Evolutionary conservation across 2,329 filamentous ascomycete species (phyloP).

Genomic region (Penicillium sp.): DNA sequence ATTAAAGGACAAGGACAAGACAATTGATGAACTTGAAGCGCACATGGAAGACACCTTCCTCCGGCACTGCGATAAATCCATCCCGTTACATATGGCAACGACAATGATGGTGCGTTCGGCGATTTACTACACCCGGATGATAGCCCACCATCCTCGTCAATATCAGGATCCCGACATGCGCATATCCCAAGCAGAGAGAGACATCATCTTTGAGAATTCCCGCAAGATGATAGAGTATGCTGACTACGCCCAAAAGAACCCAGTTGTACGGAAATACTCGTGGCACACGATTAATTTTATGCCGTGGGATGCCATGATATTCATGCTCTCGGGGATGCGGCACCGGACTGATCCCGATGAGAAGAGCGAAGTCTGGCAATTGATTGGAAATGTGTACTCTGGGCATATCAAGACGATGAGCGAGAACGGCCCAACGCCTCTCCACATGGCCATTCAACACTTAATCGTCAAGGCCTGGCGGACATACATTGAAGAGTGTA

Average conservation of each 20-base stretch:
- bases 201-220: conserved; percentile 28
- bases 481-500: conserved; percentile 20
- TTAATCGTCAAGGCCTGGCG: conserved; percentile 25
- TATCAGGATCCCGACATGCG: conserved; percentile 19
- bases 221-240: conserved; percentile 27
- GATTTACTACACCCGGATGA: conserved; percentile 37
- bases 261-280: conserved; percentile 34
- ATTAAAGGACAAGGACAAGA: conserved; percentile 17
- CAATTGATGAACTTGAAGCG: conserved; percentile 31
- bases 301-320: conserved; percentile 47
- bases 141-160: conserved; percentile 39
- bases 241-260: conserved; percentile 25
- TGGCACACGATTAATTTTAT: conserved; percentile 45
- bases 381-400: conserved; percentile 38
- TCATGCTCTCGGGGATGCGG: conserved; percentile 40
- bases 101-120: conserved; percentile 39
- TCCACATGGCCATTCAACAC: conserved; percentile 20
- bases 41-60: conserved; percentile 32
- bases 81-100: conserved; percentile 41
- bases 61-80: conserved; percentile 31
- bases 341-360: conserved; percentile 32
- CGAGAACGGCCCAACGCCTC: conserved; percentile 12
- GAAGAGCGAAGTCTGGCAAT: conserved; percentile 37
- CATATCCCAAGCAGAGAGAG: conserved; percentile 17
- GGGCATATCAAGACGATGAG: conserved; percentile 29